Percentiles rank a stretch among this genome's conserved stretches.
Conservation (phyloP, 768 basidiomycete species). For the Rhizopogon rudus region DNA sequence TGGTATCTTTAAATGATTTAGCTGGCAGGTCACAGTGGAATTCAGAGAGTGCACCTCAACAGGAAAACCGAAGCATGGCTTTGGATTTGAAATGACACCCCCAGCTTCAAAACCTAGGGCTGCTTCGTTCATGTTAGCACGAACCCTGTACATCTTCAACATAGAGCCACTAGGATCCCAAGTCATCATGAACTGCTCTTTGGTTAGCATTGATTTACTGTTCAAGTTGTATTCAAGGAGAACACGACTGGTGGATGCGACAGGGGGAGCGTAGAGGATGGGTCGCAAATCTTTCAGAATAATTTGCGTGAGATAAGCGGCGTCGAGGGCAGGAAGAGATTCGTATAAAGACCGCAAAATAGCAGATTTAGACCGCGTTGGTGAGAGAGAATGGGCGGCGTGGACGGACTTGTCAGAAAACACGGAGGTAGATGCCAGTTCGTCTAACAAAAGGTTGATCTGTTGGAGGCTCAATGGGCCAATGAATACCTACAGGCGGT, state of each 20-base stretch:
- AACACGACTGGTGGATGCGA: constrained; percentile 38
- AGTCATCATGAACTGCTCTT: constrained; percentile 57
- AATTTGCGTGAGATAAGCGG: constrained; percentile 75
- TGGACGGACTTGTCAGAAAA: constrained; percentile 54
- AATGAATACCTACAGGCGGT: constrained; percentile 8
- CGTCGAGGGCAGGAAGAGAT: constrained; percentile 54
- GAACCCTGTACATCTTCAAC: constrained; percentile 45
- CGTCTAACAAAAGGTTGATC: constrained; percentile 64
- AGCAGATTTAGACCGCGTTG: constrained; percentile 23
- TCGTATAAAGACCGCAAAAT: constrained; percentile 58
- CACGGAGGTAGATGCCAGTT: constrained; percentile 62
- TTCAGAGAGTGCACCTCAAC: constrained; percentile 45
- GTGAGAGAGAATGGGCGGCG: constrained; percentile 24
- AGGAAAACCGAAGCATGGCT: constrained; percentile 52
- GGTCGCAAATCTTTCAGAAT: constrained; percentile 86
- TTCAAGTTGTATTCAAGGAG: constrained; percentile 53
- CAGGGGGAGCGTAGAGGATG: constrained; percentile 63
- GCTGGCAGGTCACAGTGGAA: no score
- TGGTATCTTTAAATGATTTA: constrained; percentile 49
- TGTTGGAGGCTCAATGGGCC: constrained; percentile 36
- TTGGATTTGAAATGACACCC: constrained; percentile 16
- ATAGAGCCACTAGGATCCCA: constrained; percentile 66
- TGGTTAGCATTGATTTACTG: constrained; percentile 50
- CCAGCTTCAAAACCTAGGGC: constrained; percentile 38
- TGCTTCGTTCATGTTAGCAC: constrained; percentile 57